Conservation (phyloP, 169 alveolate genomes). For the Ichthyophthirius multifiliis region DNA sequence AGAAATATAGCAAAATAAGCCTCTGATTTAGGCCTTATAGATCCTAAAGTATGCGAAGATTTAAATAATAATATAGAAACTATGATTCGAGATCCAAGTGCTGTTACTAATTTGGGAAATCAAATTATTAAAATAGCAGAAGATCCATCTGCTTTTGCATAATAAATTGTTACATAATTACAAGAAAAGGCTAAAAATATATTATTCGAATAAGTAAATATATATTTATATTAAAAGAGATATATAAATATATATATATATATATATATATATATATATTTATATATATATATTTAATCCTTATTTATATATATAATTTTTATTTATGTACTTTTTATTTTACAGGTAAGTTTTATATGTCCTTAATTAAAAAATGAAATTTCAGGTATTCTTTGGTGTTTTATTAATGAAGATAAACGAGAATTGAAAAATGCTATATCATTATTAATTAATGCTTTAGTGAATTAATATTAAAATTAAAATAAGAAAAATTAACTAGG, state of each 20-base stretch:
- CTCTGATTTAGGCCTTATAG: slow-evolving; percentile 20
- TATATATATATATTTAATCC: too few species aligned
- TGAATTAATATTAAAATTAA: background rate
- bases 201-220: slow-evolving; percentile 11
- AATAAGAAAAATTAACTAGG: background rate
- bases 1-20: slow-evolving; percentile 25
- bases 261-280: too few species aligned
- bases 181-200: slow-evolving; percentile 29
- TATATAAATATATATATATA: too few species aligned
- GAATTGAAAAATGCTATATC: slow-evolving; percentile 15
- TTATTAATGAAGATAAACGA: slow-evolving; percentile 18
- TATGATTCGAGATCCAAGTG: slow-evolving; percentile 21
- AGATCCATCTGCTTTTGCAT: slow-evolving; percentile 29
- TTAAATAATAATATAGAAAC: slow-evolving; percentile 28
- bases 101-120: slow-evolving; percentile 16
- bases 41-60: slow-evolving; percentile 4
- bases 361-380: slow-evolving; percentile 22
- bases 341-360: background rate
- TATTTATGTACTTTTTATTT: background rate
- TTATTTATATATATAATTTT: too few species aligned
- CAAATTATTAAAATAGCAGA: slow-evolving; percentile 16
- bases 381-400: slow-evolving; percentile 10
- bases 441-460: slow-evolving; percentile 14
- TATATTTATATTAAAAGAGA: background rate
- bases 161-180: slow-evolving; percentile 12